These are phyloP conservation scores for Meira miltonrushii DNA, from an alignment of 1,284 basidiomycete genomes.

Conservation along the genomic window DNA sequence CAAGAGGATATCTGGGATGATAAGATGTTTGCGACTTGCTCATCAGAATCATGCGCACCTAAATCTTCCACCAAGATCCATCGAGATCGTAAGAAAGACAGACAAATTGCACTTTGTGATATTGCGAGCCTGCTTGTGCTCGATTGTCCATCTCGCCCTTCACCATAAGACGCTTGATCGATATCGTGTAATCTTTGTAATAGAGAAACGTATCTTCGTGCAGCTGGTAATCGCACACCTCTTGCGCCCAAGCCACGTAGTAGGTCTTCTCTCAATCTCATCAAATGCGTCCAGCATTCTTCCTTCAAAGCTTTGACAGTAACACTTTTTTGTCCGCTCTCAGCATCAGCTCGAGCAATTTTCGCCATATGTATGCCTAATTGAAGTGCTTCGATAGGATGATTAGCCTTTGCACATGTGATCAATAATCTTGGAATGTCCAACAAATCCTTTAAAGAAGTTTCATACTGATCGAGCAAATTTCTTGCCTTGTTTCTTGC, in stretches of 20 bases:
- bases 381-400: slow-evolving; percentile 10
- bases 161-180: neutral
- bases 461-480: slow-evolving; percentile 5
- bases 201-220: slow-evolving; percentile 5
- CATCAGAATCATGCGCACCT: neutral
- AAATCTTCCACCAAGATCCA: neutral
- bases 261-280: slow-evolving; percentile 3
- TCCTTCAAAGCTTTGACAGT: neutral
- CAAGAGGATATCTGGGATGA: neutral
- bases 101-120: slow-evolving; percentile 4
- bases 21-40: neutral
- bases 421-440: slow-evolving; percentile 8
- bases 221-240: slow-evolving; percentile 4
- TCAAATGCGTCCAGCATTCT: slow-evolving; percentile 1
- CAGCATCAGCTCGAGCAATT: neutral
- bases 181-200: slow-evolving; percentile 4
- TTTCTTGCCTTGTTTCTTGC: neutral
- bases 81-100: slow-evolving; percentile 5
- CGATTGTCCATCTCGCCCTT: neutral
- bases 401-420: slow-evolving; percentile 5
- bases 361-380: slow-evolving; percentile 9
- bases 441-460: slow-evolving; percentile 7
- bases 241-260: neutral
- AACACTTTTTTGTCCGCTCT: neutral
- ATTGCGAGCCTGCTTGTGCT: neutral